Conservation (phyloP, 2,329 filamentous ascomycete species). For the Chrysoporthe puriensis region DNA sequence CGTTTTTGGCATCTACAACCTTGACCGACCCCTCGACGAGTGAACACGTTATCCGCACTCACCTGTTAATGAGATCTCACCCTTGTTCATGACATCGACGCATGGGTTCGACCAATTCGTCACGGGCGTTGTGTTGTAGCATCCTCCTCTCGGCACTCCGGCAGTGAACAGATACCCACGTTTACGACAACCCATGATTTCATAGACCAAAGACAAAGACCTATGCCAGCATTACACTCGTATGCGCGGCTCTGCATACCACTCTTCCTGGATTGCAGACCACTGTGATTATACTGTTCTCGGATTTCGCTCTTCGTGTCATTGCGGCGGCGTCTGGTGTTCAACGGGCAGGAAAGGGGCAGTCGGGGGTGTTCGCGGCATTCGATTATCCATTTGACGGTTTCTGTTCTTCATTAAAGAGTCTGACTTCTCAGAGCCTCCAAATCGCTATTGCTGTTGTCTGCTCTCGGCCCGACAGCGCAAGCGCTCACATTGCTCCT, state of each 20-base stretch:
- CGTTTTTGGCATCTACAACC: slow-evolving; percentile 57
- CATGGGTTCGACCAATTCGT: slow-evolving; percentile 6
- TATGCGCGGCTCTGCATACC: slow-evolving; percentile 22
- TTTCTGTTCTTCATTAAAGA: slow-evolving; percentile 19
- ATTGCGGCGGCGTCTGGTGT: slow-evolving; percentile 31
- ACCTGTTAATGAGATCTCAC: slow-evolving; percentile 1
- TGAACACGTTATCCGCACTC: slow-evolving; percentile 39
- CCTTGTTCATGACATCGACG: slow-evolving; percentile 9
- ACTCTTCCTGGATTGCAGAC: slow-evolving; percentile 18
- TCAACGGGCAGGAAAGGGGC: slow-evolving; percentile 21
- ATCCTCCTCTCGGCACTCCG: slow-evolving; percentile 15
- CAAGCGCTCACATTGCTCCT: slow-evolving; percentile 21
- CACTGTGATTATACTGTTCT: slow-evolving; percentile 22
- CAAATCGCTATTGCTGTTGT: slow-evolving; percentile 26
- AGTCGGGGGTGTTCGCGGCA: slow-evolving; percentile 24
- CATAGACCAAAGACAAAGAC: slow-evolving; percentile 25
- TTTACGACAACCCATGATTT: slow-evolving; percentile 26
- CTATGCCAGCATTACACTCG: slow-evolving; percentile 25
- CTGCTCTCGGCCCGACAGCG: slow-evolving; percentile 9
- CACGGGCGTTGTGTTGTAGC: slow-evolving; percentile 20
- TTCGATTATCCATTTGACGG: slow-evolving; percentile 15
- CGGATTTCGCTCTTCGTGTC: slow-evolving; percentile 29
- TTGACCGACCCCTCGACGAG: slow-evolving; percentile 52
- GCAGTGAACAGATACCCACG: slow-evolving; percentile 20
- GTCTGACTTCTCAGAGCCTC: slow-evolving; percentile 13